These are phyloP conservation scores for Arxiozyma telluris DNA, from an alignment of 1,139 yeast species.

Conservation along the genomic window DNA sequence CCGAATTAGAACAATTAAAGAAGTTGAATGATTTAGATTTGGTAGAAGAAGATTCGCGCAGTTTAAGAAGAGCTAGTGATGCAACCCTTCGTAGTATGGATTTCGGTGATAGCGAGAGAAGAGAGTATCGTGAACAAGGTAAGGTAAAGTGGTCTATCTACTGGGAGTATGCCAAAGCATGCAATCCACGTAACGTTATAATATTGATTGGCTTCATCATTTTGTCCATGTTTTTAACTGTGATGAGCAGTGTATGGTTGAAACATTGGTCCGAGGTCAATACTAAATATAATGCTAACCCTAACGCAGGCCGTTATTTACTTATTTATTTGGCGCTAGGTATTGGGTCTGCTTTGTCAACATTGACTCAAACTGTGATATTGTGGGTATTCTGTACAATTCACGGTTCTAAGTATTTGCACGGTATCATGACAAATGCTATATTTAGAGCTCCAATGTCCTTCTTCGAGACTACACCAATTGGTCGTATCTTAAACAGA, in stretches of 20 bases:
- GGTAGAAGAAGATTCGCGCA: conserved; percentile 29
- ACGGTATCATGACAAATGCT: conserved; percentile 66
- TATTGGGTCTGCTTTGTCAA: conserved; percentile 48
- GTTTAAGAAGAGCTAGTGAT: conserved; percentile 64
- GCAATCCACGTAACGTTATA: conserved; percentile 63
- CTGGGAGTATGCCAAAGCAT: conserved; percentile 73
- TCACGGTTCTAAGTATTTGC: conserved; percentile 70
- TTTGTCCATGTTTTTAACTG: conserved; percentile 51
- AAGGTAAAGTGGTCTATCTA: conserved; percentile 89
- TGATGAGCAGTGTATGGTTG: conserved; percentile 75
- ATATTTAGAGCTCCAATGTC: conserved; percentile 94
- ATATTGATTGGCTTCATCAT: conserved; percentile 46
- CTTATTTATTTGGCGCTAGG: conserved; percentile 76
- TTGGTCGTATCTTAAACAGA: conserved; percentile 88
- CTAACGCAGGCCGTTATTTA: conserved; percentile 57
- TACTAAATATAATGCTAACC: conserved; percentile 58
- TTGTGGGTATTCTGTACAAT: conserved; percentile 82
- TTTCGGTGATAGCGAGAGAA: conserved; percentile 40
- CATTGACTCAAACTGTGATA: conserved; percentile 57
- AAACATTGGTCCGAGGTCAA: conserved; percentile 96
- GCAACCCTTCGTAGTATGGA: conserved; percentile 43
- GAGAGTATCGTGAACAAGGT: conserved; percentile 87
- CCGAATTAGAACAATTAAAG: conserved; percentile 31
- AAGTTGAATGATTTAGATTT: conserved; percentile 27
- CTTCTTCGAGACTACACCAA: conserved; percentile 93